phyloP scores from a whole-genome alignment of 768 basidiomycete species.

The Calocybe indica region DNA sequence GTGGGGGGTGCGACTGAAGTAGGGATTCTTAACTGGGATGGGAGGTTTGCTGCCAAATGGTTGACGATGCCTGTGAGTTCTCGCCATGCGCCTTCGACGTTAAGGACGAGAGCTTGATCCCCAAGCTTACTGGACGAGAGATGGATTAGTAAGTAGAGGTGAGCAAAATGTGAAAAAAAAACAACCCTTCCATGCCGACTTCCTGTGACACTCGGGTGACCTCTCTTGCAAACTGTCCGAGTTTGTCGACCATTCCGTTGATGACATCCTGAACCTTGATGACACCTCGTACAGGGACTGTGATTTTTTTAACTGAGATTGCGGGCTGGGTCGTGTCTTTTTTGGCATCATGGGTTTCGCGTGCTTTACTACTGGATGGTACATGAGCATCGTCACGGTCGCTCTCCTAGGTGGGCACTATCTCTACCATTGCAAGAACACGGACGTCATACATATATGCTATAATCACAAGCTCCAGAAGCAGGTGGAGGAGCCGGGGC shows the following conservation, averaged over 20 bases:
- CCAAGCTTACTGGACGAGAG: slow-evolving; percentile 62
- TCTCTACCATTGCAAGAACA: slow-evolving; percentile 91
- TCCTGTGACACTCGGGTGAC: slow-evolving; percentile 83
- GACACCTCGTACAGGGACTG: slow-evolving; percentile 70
- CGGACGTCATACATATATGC: slow-evolving; percentile 77
- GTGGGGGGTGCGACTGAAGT: background rate
- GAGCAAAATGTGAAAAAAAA: background rate
- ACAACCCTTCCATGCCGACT: slow-evolving; percentile 36
- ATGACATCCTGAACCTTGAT: slow-evolving; percentile 80
- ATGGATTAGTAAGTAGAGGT: background rate
- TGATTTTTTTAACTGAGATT: slow-evolving; percentile 76
- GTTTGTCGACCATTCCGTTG: slow-evolving; percentile 60
- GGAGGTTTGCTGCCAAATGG: slow-evolving; percentile 72
- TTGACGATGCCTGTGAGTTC: slow-evolving; percentile 80
- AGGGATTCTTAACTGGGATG: slow-evolving; percentile 44
- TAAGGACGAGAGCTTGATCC: slow-evolving; percentile 78
- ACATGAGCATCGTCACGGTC: slow-evolving; percentile 90
- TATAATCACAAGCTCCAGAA: slow-evolving; percentile 81
- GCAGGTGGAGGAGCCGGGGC: slow-evolving; percentile 80
- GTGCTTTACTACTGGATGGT: slow-evolving; percentile 92
- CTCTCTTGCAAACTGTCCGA: slow-evolving; percentile 87
- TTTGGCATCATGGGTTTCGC: too few relatives aligned
- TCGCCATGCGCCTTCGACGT: slow-evolving; percentile 86
- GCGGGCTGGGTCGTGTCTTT: too few relatives aligned
- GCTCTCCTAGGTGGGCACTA: slow-evolving; percentile 94